Evolutionary conservation across 1,139 yeast species (phyloP), one percentile per base, ranked within the genome.

Genomic region (Lodderomyces pseudojiufengensis): DNA sequence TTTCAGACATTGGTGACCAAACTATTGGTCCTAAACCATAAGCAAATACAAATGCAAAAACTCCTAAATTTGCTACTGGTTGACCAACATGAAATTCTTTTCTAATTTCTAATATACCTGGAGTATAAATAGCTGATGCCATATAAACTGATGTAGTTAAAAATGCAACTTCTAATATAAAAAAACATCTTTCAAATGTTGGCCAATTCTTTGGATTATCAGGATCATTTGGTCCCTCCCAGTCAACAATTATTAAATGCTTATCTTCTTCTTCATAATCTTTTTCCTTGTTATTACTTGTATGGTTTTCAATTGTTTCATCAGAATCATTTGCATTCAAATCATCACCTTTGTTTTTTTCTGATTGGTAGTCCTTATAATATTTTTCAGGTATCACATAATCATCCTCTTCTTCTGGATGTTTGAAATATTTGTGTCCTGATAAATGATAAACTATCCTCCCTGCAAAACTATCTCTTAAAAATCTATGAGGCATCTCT

Each of bases 161-260:
- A 26, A 74, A 38, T 32, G 69, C 63, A 22, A 75, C 59, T 39
- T 68, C 58, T 6, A 65, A 12, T 1, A 68, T 54, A 29, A 75
- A 62, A 15, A 71, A 36, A 0, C 57, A 34, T 48, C 74, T 76
- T 31, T 58, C 57, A 9, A 38, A 26, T 1, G 51, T 20, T 0
- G 77, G 61, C 82, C 84, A 80, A 51, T 79, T 80, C 29, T 55
- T 51, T 1, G 86, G 85, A 46, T 77, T 65, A 33, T 72, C 79
- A 0, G 79, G 78, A 47, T 78, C 84, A 38, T 70, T 64, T 1
- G 62, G 68, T 3, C 75, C 71, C 36, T 72, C 73, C 77, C 76
- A 73, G 12, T 42, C 48, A 5, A 59, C 65, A 7, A 52, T 33
- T 5, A 50, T 42, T 35, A 31, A n/a, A 10, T 15, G 5, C 25